Conservation (phyloP, 768 basidiomycete species). For the Boletus sensibilis region DNA sequence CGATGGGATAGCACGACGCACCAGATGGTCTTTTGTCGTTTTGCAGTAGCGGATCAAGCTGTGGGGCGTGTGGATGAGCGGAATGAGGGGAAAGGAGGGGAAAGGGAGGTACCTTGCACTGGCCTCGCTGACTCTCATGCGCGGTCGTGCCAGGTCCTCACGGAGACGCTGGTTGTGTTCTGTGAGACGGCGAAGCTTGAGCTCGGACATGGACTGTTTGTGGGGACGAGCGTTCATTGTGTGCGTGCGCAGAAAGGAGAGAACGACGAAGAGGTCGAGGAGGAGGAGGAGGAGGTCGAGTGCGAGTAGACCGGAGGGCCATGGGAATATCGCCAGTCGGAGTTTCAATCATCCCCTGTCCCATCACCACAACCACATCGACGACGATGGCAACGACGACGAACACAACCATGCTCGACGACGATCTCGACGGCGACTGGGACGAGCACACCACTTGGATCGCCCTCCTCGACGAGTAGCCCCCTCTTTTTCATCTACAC, state of each 20-base stretch:
- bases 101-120: slow-evolving; percentile 60
- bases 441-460: slow-evolving; percentile 30
- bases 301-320: neutral
- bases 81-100: neutral
- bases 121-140: slow-evolving; percentile 90
- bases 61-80: slow-evolving; percentile 6
- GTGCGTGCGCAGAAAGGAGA: slow-evolving; percentile 8
- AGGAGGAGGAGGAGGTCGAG: slow-evolving; percentile 10
- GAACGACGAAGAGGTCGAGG: neutral
- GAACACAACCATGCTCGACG: slow-evolving; percentile 7
- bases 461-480: slow-evolving; percentile 31
- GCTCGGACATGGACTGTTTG: slow-evolving; percentile 97
- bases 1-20: slow-evolving; percentile 38
- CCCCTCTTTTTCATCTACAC: neutral
- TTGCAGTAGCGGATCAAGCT: slow-evolving; percentile 95
- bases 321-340: slow-evolving; percentile 16
- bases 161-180: slow-evolving; percentile 91
- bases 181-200: slow-evolving; percentile 88
- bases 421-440: slow-evolving; percentile 14
- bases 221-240: slow-evolving; percentile 73
- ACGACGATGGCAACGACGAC: too few species aligned
- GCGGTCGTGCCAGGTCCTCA: slow-evolving; percentile 87
- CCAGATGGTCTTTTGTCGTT: slow-evolving; percentile 86
- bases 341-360: slow-evolving; percentile 19
- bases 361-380: neutral